Base-by-base conservation (phyloP, 768 basidiomycete genomes). In the Lentinula sp. region DNA sequence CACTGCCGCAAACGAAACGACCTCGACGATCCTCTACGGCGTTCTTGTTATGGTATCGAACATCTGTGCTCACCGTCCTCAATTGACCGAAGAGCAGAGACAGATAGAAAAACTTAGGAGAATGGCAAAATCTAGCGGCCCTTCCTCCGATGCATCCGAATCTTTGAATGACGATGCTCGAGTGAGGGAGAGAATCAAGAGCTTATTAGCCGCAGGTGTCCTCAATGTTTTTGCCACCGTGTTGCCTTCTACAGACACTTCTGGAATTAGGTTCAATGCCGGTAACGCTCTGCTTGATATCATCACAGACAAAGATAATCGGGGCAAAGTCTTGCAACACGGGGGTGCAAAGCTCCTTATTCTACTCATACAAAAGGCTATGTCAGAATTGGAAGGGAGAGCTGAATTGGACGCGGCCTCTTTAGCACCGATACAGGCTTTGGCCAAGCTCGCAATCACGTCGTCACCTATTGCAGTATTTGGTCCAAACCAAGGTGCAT, bases 361-460 rank as follows among this genome's bases (percentile, higher is more conserved):
- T 54, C 76, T 73, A 28, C 80, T 87, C 62, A 88, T 89, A 63
- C 82, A 81, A 63, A 77, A 77, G 18, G 69, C 75, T 2, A 59
- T 79, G 23, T 70, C 74, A 16, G 65, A 69, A 7, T 57, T 65
- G 18, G 66, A 69, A 23, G 64, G 61, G 10, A 61, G 68, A 48
- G 59, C 71, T 31, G 67, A 71, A 43, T 62, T 84, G 11, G 81
- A 82, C 48, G 66, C 72, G 5, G 64, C 75, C 0, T 77, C 81
- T 51, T 74, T 93, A 11, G 76, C 82, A 16, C 79, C 93, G 1
- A 83, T 92, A 31, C 96, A 98, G 71, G 95, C 94, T 2, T 76
- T 97, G 31, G 92, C 95, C 15, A 97, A 98, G 70, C 85, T 99
- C 31, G 78, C 92, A 49, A 98, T 98, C 67, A 98, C 96, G 1